phyloP scores from a whole-genome alignment of 306 rosid genomes.

The Calophaca sinica region DNA sequence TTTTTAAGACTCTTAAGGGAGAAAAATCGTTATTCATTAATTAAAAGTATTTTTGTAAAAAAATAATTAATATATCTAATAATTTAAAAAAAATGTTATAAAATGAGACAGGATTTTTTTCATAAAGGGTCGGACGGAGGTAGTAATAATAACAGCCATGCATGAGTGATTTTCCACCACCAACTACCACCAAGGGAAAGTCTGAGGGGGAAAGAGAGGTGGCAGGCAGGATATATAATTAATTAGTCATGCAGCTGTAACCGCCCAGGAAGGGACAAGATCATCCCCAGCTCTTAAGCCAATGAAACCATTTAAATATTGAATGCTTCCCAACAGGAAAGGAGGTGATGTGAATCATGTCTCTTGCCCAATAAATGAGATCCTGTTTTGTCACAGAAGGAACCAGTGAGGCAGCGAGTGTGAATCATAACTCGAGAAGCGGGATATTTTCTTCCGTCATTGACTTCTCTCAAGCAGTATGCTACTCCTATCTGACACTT shows the following conservation, averaged over 20 bases:
- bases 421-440: slow-evolving; percentile 10
- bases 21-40: too few species aligned
- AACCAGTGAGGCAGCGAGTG: not conserved
- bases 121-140: too few species aligned
- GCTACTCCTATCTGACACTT: too few species aligned
- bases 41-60: too few species aligned
- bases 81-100: too few species aligned
- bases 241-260: slow-evolving; percentile 51
- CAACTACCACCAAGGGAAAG: slow-evolving; percentile 33
- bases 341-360: slow-evolving; percentile 60
- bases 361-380: slow-evolving; percentile 43
- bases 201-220: not conserved
- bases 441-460: not conserved
- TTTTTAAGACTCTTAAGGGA: too few species aligned
- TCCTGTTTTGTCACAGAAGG: not conserved
- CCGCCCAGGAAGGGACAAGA: slow-evolving; percentile 44
- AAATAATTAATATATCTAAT: too few species aligned
- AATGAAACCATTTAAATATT: slow-evolving; percentile 16
- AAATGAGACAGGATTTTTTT: too few species aligned
- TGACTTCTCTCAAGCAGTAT: not conserved
- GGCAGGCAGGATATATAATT: slow-evolving; percentile 7
- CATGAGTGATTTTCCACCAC: slow-evolving; percentile 2
- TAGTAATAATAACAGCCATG: not conserved
- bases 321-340: slow-evolving; percentile 53
- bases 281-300: not conserved